A percentile compares a stretch with the other conserved stretches of the same genome.
These are phyloP conservation scores for Tetracladium setigerum DNA, from an alignment of 495 filamentous ascomycete genomes.

Conservation along the genomic window DNA sequence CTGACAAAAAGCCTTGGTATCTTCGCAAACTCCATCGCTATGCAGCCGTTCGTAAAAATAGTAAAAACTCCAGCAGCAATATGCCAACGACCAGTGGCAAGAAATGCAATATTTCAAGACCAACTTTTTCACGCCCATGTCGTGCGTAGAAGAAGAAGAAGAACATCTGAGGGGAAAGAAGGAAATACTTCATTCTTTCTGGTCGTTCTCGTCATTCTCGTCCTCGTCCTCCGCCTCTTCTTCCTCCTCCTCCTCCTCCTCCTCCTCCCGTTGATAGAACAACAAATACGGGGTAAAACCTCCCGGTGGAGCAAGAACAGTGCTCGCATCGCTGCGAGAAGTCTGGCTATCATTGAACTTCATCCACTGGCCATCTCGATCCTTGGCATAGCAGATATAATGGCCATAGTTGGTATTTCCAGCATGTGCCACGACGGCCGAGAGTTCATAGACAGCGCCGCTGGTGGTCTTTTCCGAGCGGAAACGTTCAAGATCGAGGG, in stretches of 20 bases:
- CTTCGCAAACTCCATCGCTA: no score
- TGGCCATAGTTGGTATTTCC: conserved; percentile 11
- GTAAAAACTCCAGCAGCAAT: no score
- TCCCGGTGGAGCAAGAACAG: neutral
- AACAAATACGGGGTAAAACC: conserved; percentile 14
- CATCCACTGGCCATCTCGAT: conserved; percentile 8
- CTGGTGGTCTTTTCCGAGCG: neutral
- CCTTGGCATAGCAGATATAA: conserved; percentile 12
- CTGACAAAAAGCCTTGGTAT: no score
- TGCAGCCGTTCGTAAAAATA: no score
- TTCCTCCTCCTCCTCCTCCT: no score
- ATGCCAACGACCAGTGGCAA: no score
- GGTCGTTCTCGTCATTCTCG: no score
- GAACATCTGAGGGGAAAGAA: no score
- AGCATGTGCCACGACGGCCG: conserved; percentile 8
- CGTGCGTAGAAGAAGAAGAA: no score
- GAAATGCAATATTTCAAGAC: no score
- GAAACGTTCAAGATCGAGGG: conserved; percentile 8
- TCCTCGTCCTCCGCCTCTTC: neutral
- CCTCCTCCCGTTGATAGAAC: conserved; percentile 9
- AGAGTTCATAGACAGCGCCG: conserved; percentile 6
- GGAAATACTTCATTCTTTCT: no score
- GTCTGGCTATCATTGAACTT: conserved; percentile 9
- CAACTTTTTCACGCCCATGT: no score
- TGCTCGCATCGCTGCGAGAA: neutral